Evolutionary conservation across 805 yeast species (phyloP).

Genomic region (Jamesozyma lodderae): DNA sequence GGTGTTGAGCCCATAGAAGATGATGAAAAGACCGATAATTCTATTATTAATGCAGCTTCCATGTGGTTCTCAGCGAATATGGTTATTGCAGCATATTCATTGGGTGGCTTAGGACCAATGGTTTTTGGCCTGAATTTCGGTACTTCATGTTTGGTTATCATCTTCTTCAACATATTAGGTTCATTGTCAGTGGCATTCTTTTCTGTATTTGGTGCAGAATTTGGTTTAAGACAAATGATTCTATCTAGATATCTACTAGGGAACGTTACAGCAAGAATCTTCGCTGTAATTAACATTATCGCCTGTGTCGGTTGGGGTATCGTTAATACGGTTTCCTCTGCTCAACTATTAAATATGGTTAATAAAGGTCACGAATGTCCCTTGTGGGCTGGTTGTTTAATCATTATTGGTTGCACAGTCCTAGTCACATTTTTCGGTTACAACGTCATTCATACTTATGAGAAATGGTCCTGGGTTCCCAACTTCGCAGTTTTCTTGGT

Average conservation of each 20-base stretch:
- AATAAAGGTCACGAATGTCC: slow-evolving; percentile 53
- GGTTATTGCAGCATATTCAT: slow-evolving; percentile 73
- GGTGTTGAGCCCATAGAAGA: slow-evolving; percentile 79
- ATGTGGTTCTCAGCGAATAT: slow-evolving; percentile 90
- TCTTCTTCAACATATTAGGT: slow-evolving; percentile 40
- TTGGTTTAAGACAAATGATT: slow-evolving; percentile 84
- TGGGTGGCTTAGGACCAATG: slow-evolving; percentile 64
- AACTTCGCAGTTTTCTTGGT: slow-evolving; percentile 62
- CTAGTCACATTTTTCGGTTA: slow-evolving; percentile 77
- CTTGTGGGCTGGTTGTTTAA: slow-evolving; percentile 82
- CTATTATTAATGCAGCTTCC: slow-evolving; percentile 60
- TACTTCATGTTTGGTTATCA: slow-evolving; percentile 10
- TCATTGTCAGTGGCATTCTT: slow-evolving; percentile 70
- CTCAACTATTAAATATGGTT: slow-evolving; percentile 71
- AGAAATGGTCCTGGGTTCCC: slow-evolving; percentile 84
- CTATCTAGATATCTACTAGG: slow-evolving; percentile 74
- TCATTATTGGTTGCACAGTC: slow-evolving; percentile 59
- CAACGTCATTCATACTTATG: slow-evolving; percentile 69
- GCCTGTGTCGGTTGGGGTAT: slow-evolving; percentile 96
- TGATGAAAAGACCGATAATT: slow-evolving; percentile 61
- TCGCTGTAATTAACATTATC: slow-evolving; percentile 65
- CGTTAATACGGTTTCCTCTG: slow-evolving; percentile 81
- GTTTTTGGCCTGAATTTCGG: slow-evolving; percentile 46
- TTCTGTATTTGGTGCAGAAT: slow-evolving; percentile 72
- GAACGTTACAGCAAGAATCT: slow-evolving; percentile 61